A percentile compares a stretch with the other conserved stretches of the same genome.
phyloP scores from a whole-genome alignment of 2,329 filamentous ascomycete genomes.

The Cercospora zeina region DNA sequence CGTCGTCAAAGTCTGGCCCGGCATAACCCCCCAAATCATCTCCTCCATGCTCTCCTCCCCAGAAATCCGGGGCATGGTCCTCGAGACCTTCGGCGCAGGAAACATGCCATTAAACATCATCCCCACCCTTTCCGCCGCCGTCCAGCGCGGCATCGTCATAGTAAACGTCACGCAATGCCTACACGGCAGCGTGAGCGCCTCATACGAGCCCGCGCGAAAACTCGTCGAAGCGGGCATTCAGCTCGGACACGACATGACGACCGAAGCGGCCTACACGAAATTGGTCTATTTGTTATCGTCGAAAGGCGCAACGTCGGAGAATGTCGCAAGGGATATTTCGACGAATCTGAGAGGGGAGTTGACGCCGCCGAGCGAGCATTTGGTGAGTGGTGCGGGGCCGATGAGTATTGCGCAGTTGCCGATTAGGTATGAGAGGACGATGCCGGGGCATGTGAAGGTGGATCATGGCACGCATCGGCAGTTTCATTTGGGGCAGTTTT shows the following conservation, averaged over 20 bases:
- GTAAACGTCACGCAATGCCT: conserved; percentile 88
- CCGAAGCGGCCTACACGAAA: conserved; percentile 88
- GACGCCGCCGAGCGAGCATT: conserved; percentile 49
- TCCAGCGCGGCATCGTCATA: conserved; percentile 77
- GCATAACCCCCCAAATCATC: conserved; percentile 86
- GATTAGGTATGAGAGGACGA: conserved; percentile 32
- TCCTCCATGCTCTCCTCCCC: conserved; percentile 76
- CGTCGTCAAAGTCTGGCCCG: conserved; percentile 85
- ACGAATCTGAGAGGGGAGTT: conserved; percentile 79
- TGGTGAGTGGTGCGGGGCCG: conserved; percentile 18
- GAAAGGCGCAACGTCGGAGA: conserved; percentile 56
- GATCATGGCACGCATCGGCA: conserved; percentile 12
- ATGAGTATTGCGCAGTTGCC: conserved; percentile 30
- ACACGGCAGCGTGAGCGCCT: conserved; percentile 42
- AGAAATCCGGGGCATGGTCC: conserved; percentile 72
- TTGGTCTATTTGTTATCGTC: conserved; percentile 73
- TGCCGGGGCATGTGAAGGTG: conserved; percentile 21
- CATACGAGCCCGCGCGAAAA: conserved; percentile 55
- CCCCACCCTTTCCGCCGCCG: conserved; percentile 64
- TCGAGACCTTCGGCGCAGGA: conserved; percentile 91
- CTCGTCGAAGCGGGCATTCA: conserved; percentile 83
- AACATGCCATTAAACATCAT: conserved; percentile 84
- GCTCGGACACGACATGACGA: conserved; percentile 84
- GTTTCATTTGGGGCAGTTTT: conserved; percentile 4
- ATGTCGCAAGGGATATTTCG: conserved; percentile 71